A percentile compares a stretch with the other conserved stretches of the same genome.
Evolutionary conservation across 495 filamentous ascomycete genomes (phyloP).

Genomic region (Chaetomium tenue): DNA sequence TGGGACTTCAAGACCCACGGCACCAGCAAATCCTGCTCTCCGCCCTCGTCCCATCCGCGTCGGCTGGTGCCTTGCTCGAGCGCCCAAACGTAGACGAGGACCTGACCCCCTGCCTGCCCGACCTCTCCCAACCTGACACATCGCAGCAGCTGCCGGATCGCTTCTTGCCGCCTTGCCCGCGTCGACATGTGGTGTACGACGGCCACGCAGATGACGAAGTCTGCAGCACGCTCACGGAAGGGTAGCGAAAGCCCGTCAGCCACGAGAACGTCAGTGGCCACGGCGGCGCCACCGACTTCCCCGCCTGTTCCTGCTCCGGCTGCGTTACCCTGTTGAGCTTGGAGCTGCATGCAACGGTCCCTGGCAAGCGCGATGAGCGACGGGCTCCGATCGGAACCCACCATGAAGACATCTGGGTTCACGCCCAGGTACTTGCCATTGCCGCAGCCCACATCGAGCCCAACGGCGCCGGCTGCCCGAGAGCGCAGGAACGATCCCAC

Average conservation of each 20-base stretch:
- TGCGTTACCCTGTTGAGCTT: constrained; percentile 13
- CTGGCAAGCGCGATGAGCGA: constrained; percentile 74
- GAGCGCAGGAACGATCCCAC: constrained; percentile 73
- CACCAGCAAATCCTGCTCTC: constrained; percentile 90
- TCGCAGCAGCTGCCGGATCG: constrained; percentile 68
- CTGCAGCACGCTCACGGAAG: constrained; percentile 68
- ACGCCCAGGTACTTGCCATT: constrained; percentile 94
- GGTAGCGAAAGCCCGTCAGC: constrained; percentile 69
- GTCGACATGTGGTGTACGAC: constrained; percentile 95
- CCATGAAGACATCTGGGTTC: constrained; percentile 73
- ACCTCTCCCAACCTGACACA: constrained; percentile 52
- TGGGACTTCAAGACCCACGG: constrained; percentile 76
- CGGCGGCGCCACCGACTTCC: constrained; percentile 16
- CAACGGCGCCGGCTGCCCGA: constrained; percentile 70
- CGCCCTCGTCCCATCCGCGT: constrained; percentile 84
- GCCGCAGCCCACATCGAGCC: constrained; percentile 89
- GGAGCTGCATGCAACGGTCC: constrained; percentile 56
- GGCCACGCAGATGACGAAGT: constrained; percentile 93
- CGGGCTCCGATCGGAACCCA: constrained; percentile 83
- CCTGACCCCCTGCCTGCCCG: constrained; percentile 53
- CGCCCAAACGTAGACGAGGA: constrained; percentile 93
- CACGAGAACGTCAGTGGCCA: constrained; percentile 54
- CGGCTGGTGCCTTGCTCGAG: constrained; percentile 88
- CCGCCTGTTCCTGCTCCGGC: constrained; percentile 18
- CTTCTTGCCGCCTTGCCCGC: constrained; percentile 67